Evolutionary conservation across 768 basidiomycete genomes (phyloP).

Genomic region (Termitomyces sp.): DNA sequence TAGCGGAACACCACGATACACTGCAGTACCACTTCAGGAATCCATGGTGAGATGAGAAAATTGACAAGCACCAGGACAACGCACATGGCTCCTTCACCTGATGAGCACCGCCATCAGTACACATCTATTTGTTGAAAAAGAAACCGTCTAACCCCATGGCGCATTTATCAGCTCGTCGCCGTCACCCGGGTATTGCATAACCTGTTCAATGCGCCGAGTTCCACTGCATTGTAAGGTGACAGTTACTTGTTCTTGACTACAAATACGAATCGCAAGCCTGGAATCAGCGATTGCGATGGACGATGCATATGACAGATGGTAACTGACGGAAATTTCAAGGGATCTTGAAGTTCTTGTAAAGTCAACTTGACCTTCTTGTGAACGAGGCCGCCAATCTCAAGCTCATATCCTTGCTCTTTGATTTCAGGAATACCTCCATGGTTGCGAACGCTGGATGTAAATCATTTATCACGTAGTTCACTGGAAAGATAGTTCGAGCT

Average conservation of each 20-base stretch:
- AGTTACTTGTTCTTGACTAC: constrained; percentile 41
- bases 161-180: constrained; percentile 49
- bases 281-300: not conserved
- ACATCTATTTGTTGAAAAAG: not conserved
- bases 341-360: constrained; percentile 43
- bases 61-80: not conserved
- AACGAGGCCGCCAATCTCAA: constrained; percentile 50
- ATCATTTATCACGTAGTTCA: not conserved
- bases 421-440: constrained; percentile 49
- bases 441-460: constrained; percentile 36
- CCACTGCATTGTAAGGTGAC: constrained; percentile 53
- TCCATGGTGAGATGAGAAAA: not conserved
- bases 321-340: constrained; percentile 38
- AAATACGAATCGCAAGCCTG: not conserved
- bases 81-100: constrained; percentile 44
- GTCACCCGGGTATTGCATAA: constrained; percentile 45
- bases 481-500: constrained; percentile 11
- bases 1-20: constrained; percentile 45
- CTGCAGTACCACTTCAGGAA: constrained; percentile 37
- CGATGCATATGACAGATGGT: not conserved
- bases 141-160: constrained; percentile 32
- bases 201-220: constrained; percentile 47
- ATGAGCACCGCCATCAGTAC: not conserved
- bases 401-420: constrained; percentile 36
- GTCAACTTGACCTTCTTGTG: constrained; percentile 36